phyloP scores from a whole-genome alignment of 305 asterid species.

The Lippia alba region DNA sequence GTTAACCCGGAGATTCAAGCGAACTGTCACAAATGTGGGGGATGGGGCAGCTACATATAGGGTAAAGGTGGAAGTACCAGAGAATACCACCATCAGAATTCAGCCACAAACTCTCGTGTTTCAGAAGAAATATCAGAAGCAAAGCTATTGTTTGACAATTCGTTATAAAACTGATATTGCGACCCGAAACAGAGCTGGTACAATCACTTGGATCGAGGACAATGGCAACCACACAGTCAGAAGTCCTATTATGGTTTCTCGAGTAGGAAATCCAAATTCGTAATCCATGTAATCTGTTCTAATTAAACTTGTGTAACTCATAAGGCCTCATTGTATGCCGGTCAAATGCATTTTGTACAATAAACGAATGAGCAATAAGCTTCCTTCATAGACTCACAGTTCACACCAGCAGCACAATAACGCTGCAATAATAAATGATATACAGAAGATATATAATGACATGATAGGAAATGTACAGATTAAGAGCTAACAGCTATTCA shows the following conservation, averaged over 20 bases:
- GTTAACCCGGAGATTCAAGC: slow-evolving; percentile 20
- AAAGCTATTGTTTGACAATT: slow-evolving; percentile 29
- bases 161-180: slow-evolving; percentile 14
- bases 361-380: too few species aligned
- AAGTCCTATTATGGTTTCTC: slow-evolving; percentile 35
- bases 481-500: too few species aligned
- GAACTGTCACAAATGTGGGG: slow-evolving; percentile 51
- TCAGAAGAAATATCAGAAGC: slow-evolving; percentile 38
- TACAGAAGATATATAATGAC: too few species aligned
- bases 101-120: slow-evolving; percentile 44
- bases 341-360: too few species aligned
- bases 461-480: too few species aligned
- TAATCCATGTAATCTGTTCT: not conserved
- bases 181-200: slow-evolving; percentile 2
- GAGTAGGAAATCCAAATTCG: not conserved
- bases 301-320: not conserved
- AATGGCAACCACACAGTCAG: slow-evolving; percentile 30
- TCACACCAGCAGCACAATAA: not conserved
- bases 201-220: slow-evolving; percentile 23
- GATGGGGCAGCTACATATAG: slow-evolving; percentile 37
- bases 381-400: not conserved
- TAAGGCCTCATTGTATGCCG: too few species aligned
- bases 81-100: slow-evolving; percentile 31
- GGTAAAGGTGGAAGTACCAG: slow-evolving; percentile 37
- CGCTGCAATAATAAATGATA: too few species aligned